Evolutionary conservation across 495 filamentous ascomycete species (phyloP).

Genomic region (Talaromyces liani): DNA sequence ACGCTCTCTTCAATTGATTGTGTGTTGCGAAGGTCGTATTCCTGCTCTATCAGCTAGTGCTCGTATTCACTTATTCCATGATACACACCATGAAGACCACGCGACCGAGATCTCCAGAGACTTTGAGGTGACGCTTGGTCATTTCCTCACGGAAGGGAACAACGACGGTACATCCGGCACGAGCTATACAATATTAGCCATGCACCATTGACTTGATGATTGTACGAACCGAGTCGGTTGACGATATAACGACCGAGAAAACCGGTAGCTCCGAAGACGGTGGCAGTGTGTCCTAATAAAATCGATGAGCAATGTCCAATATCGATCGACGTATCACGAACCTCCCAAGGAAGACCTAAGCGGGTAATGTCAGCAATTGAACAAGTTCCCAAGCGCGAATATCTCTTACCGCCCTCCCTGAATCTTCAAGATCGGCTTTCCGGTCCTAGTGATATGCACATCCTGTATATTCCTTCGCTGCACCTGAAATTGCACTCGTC

Average conservation of each 20-base stretch:
- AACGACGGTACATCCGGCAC: slow-evolving; percentile 86
- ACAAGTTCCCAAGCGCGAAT: slow-evolving; percentile 7
- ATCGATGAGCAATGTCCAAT: slow-evolving; percentile 19
- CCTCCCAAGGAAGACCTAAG: slow-evolving; percentile 76
- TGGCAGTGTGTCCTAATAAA: slow-evolving; percentile 77
- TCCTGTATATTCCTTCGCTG: slow-evolving; percentile 61
- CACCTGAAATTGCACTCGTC: slow-evolving; percentile 32
- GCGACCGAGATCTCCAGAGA: slow-evolving; percentile 85
- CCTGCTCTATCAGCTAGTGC: slow-evolving; percentile 37
- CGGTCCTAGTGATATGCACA: slow-evolving; percentile 76
- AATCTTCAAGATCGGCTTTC: slow-evolving; percentile 74
- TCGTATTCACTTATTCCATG: slow-evolving; percentile 9
- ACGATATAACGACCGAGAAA: slow-evolving; percentile 97
- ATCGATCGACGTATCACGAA: slow-evolving; percentile 34
- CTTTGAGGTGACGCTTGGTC: slow-evolving; percentile 92
- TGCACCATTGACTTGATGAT: slow-evolving; percentile 1
- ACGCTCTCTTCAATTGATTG: slow-evolving; percentile 94
- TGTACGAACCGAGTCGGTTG: slow-evolving; percentile 73
- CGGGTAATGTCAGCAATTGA: slow-evolving; percentile 19
- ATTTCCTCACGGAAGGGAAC: slow-evolving; percentile 96
- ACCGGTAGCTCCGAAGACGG: slow-evolving; percentile 95
- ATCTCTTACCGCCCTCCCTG: slow-evolving; percentile 70
- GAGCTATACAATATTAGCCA: slow-evolving; percentile 50
- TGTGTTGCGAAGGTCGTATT: slow-evolving; percentile 94
- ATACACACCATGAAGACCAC: slow-evolving; percentile 69